phyloP scores from a whole-genome alignment of 192 early-diverging fungal species.

The Backusella tuberculispora region DNA sequence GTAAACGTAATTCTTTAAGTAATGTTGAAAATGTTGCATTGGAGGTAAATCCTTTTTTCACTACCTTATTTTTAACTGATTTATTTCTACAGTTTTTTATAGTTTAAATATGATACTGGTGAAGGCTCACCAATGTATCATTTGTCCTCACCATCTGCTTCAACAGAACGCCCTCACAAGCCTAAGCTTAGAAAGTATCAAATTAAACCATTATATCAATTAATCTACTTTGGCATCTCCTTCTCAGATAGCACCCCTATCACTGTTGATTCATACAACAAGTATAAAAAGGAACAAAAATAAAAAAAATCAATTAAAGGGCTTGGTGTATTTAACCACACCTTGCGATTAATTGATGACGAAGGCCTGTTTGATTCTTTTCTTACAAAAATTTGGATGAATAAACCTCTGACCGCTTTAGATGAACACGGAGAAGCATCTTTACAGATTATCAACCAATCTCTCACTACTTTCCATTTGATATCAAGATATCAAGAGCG shows the following conservation, averaged over 20 bases:
- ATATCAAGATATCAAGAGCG: conserved; percentile 1
- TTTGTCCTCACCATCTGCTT: background rate
- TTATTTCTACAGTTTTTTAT: too few relatives aligned
- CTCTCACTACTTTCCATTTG: conserved; percentile 15
- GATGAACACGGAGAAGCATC: conserved; percentile 10
- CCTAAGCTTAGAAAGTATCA: background rate
- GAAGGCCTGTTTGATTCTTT: conserved; percentile 14
- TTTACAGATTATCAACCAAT: conserved; percentile 16
- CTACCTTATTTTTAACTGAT: too few relatives aligned
- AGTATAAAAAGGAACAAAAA: conserved; percentile 12
- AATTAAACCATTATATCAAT: background rate
- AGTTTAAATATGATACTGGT: too few relatives aligned
- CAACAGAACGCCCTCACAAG: conserved; percentile 7
- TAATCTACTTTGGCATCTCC: conserved; percentile 3
- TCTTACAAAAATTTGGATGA: conserved; percentile 8
- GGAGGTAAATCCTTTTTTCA: too few relatives aligned
- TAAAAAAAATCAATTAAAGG: conserved; percentile 1
- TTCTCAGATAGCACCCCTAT: background rate
- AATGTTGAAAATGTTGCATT: too few relatives aligned
- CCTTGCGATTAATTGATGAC: background rate
- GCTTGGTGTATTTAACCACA: background rate
- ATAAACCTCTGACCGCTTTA: conserved; percentile 7
- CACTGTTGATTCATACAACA: background rate
- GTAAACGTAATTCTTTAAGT: too few relatives aligned
- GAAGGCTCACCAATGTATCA: conserved; percentile 1